These are phyloP conservation scores for Lomentospora prolificans DNA, from an alignment of 2,329 filamentous ascomycete species.

Conservation along the genomic window DNA sequence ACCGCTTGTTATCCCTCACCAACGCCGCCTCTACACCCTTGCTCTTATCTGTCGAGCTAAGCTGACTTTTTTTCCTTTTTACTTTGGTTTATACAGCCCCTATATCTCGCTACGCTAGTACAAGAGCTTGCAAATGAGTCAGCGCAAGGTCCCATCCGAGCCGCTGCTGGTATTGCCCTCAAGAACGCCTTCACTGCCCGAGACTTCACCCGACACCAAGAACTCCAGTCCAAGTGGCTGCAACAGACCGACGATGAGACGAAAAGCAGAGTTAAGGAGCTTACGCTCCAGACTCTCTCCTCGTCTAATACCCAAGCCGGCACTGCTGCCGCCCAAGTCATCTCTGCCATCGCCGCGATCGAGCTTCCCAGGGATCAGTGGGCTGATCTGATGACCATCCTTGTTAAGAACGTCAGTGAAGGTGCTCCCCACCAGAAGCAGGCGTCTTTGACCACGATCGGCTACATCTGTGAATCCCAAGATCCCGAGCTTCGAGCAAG, in stretches of 20 bases:
- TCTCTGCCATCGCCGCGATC: constrained; percentile 87
- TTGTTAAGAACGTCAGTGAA: constrained; percentile 87
- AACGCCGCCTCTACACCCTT: constrained; percentile 2
- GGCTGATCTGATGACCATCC: constrained; percentile 76
- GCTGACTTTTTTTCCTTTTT: constrained; percentile 17
- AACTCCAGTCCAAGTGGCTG: constrained; percentile 90
- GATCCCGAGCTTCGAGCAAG: constrained; percentile 76
- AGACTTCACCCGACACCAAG: constrained; percentile 76
- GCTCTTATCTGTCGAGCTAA: neutral
- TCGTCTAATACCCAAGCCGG: constrained; percentile 76
- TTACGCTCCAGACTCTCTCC: constrained; percentile 78
- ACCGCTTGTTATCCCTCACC: constrained; percentile 7
- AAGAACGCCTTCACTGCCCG: constrained; percentile 97
- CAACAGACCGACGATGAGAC: constrained; percentile 70
- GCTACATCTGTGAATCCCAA: constrained; percentile 95
- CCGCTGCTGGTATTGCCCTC: constrained; percentile 87
- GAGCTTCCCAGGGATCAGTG: constrained; percentile 90
- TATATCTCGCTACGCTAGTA: constrained; percentile 86
- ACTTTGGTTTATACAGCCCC: constrained; percentile 49
- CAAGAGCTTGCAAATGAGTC: constrained; percentile 89
- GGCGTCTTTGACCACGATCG: constrained; percentile 88
- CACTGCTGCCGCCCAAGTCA: constrained; percentile 85
- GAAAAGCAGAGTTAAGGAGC: constrained; percentile 79
- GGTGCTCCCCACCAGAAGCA: constrained; percentile 87
- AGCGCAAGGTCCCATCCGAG: constrained; percentile 73